Evolutionary conservation across 768 basidiomycete species (phyloP).

Genomic region (Tremella mesenterica): DNA sequence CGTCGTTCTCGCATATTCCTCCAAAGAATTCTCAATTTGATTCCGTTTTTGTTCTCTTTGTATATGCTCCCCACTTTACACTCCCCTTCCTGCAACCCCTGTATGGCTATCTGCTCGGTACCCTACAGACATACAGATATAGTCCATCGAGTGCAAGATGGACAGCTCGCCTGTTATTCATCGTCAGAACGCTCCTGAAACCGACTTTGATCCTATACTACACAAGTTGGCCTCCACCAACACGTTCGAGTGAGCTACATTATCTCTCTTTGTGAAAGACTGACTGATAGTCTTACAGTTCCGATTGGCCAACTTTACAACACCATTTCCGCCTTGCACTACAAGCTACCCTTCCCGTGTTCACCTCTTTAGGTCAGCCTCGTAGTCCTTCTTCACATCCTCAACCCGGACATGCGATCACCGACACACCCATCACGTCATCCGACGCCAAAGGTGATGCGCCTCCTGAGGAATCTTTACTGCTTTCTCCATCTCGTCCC

Average conservation of each 20-base stretch:
- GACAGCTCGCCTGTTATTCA: not conserved
- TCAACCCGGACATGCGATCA: not conserved
- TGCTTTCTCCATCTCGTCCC: not conserved
- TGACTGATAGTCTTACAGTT: conserved; percentile 15
- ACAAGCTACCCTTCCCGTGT: conserved; percentile 13
- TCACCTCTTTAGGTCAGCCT: conserved; percentile 16
- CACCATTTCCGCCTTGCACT: conserved; percentile 25
- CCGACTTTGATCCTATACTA: conserved; percentile 13
- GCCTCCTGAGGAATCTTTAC: not conserved
- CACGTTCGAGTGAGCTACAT: conserved; percentile 24
- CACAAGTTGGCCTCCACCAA: conserved; percentile 20
- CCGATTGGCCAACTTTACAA: conserved; percentile 31
- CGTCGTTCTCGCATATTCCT: too few species aligned
- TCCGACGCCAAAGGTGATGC: not conserved
- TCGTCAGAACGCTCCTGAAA: not conserved
- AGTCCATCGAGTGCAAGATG: not conserved
- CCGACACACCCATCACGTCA: conserved; percentile 3
- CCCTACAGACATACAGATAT: not conserved
- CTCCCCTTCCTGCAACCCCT: too few species aligned
- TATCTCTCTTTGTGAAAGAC: not conserved
- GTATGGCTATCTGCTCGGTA: too few species aligned
- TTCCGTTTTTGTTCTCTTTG: too few species aligned
- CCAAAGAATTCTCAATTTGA: too few species aligned
- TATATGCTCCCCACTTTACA: too few species aligned
- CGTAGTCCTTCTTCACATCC: not conserved